Percentiles rank a stretch among this genome's conserved stretches.
Evolutionary conservation across 1,284 basidiomycete genomes (phyloP).

Genomic region (Sanguinoderma infundibulare): DNA sequence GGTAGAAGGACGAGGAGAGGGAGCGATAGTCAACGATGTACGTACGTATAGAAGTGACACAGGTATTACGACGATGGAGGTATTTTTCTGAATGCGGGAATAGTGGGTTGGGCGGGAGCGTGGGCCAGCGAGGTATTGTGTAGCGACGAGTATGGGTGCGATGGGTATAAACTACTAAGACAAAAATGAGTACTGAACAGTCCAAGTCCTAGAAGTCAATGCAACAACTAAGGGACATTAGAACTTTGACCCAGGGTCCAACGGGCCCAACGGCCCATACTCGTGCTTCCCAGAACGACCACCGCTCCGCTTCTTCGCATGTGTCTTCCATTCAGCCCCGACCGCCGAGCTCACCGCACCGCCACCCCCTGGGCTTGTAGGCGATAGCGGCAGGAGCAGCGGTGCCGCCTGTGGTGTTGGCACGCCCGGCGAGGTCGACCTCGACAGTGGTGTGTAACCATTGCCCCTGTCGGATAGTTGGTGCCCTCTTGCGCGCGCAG

Average conservation of each 20-base stretch:
- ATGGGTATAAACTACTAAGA: conserved; percentile 30
- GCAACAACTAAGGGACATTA: conserved; percentile 26
- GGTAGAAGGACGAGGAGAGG: neutral
- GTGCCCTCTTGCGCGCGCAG: conserved; percentile 36
- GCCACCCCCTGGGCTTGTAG: conserved; percentile 29
- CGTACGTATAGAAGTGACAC: neutral
- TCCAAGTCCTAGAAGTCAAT: conserved; percentile 22
- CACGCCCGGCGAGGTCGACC: conserved; percentile 50
- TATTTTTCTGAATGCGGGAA: conserved; percentile 10
- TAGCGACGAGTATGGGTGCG: conserved; percentile 3
- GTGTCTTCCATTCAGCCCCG: conserved; percentile 44
- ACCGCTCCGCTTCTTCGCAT: conserved; percentile 48
- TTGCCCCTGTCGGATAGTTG: conserved; percentile 60
- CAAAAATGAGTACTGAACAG: conserved; percentile 21
- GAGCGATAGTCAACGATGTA: neutral
- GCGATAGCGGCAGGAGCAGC: conserved; percentile 52
- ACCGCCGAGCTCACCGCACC: conserved; percentile 42
- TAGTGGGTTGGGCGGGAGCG: conserved; percentile 6
- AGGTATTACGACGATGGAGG: conserved; percentile 16
- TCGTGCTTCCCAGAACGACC: conserved; percentile 48
- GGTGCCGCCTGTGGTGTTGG: conserved; percentile 8
- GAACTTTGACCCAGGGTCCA: conserved; percentile 59
- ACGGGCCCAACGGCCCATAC: conserved; percentile 79
- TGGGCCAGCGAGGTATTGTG: conserved; percentile 5
- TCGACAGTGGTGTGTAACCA: conserved; percentile 61